Evolutionary conservation across 2,329 filamentous ascomycete genomes (phyloP).

Genomic region (Helotiales sp.): DNA sequence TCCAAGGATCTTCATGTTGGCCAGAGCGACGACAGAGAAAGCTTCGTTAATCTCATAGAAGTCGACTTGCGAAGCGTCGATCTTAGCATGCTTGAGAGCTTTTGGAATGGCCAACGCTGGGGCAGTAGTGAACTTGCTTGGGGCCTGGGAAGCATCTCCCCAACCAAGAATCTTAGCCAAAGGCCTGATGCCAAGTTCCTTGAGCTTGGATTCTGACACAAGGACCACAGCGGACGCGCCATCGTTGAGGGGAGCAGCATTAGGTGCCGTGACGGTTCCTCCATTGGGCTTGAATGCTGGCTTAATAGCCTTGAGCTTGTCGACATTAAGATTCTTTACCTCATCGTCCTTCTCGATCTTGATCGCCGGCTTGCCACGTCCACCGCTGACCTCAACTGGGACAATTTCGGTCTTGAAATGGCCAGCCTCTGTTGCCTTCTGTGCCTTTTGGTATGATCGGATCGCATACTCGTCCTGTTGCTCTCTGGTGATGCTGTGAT

Average conservation of each 20-base stretch:
- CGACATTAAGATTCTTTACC: slow-evolving; percentile 87
- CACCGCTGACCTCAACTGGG: slow-evolving; percentile 83
- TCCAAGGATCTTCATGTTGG: slow-evolving; percentile 89
- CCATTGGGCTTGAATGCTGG: slow-evolving; percentile 76
- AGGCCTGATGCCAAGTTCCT: slow-evolving; percentile 87
- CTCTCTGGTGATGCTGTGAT: slow-evolving; percentile 79
- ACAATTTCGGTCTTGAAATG: slow-evolving; percentile 84
- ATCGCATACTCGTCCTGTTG: slow-evolving; percentile 96
- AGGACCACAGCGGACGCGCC: slow-evolving; percentile 91
- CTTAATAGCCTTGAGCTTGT: slow-evolving; percentile 82
- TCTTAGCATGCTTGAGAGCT: slow-evolving; percentile 89
- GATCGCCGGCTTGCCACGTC: slow-evolving; percentile 84
- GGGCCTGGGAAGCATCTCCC: slow-evolving; percentile 90
- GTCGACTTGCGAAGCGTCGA: slow-evolving; percentile 77
- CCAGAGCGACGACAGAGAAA: slow-evolving; percentile 93
- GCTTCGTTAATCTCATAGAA: slow-evolving; percentile 99
- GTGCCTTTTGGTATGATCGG: slow-evolving; percentile 89
- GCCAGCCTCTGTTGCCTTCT: slow-evolving; percentile 78
- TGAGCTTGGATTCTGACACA: slow-evolving; percentile 90
- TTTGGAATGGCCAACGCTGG: slow-evolving; percentile 95
- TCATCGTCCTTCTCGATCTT: slow-evolving; percentile 87
- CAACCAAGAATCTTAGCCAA: slow-evolving; percentile 96
- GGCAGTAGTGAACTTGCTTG: slow-evolving; percentile 93
- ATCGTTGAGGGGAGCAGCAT: slow-evolving; percentile 94
- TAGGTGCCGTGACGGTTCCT: slow-evolving; percentile 92